Conservation (phyloP, 2,329 filamentous ascomycete genomes). For the Graphiopsis chlorocephala region DNA sequence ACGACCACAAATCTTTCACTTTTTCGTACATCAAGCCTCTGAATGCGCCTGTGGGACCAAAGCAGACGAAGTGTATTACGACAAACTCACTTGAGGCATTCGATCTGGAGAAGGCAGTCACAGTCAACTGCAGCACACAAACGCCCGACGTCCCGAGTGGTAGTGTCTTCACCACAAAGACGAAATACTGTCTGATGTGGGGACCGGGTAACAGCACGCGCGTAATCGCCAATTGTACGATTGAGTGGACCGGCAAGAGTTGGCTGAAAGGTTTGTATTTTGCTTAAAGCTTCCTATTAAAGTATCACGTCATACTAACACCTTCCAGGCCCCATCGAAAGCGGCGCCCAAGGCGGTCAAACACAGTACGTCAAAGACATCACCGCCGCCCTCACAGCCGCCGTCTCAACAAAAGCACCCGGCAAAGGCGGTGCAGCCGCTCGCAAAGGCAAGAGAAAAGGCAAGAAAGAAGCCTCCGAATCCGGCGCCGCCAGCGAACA, state of each 20-base stretch:
- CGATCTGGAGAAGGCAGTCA: constrained; percentile 83
- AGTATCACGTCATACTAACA: background rate
- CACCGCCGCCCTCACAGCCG: constrained; percentile 68
- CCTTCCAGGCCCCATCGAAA: constrained; percentile 80
- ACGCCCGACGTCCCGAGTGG: constrained; percentile 95
- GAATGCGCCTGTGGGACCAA: constrained; percentile 78
- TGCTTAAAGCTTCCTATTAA: background rate
- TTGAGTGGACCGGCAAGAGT: constrained; percentile 97
- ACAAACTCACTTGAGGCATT: constrained; percentile 78
- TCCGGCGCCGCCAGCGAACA: constrained; percentile 41
- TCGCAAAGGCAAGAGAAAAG: constrained; percentile 47
- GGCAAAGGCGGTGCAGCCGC: constrained; percentile 43
- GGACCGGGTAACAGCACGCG: constrained; percentile 81
- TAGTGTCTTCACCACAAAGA: constrained; percentile 87
- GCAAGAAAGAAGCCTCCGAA: constrained; percentile 53
- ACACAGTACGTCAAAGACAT: constrained; percentile 77
- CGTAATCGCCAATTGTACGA: constrained; percentile 80
- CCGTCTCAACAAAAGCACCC: constrained; percentile 65
- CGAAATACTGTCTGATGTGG: constrained; percentile 93
- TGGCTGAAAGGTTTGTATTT: constrained; percentile 79
- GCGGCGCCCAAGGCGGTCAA: constrained; percentile 89
- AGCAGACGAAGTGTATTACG: constrained; percentile 90
- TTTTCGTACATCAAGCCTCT: constrained; percentile 93
- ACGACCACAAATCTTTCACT: constrained; percentile 68
- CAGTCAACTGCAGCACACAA: constrained; percentile 77